These are phyloP conservation scores for Penicillium olsonii DNA, from an alignment of 2,329 filamentous ascomycete genomes.

Conservation along the genomic window DNA sequence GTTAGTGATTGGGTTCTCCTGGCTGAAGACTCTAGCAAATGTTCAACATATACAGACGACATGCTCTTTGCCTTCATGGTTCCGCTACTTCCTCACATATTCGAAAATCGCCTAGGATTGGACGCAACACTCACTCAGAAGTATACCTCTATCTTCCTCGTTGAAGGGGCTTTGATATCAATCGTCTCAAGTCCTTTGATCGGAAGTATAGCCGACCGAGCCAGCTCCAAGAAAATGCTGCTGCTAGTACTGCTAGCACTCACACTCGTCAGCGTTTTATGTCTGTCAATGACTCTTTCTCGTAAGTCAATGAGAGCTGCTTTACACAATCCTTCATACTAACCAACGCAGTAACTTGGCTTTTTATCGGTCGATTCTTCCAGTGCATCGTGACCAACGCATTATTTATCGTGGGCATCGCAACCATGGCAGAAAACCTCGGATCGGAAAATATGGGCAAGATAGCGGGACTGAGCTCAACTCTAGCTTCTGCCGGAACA, in stretches of 20 bases:
- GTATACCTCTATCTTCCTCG: slow-evolving; percentile 19
- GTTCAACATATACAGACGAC: slow-evolving; percentile 14
- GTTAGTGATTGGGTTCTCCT: background rate
- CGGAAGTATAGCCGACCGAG: slow-evolving; percentile 16
- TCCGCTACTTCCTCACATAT: slow-evolving; percentile 19
- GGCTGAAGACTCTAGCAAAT: background rate
- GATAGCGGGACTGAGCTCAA: slow-evolving; percentile 11
- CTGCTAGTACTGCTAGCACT: slow-evolving; percentile 7
- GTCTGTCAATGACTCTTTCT: slow-evolving; percentile 10
- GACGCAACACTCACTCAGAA: slow-evolving; percentile 13
- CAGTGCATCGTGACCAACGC: slow-evolving; percentile 15
- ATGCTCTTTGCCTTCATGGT: slow-evolving; percentile 24
- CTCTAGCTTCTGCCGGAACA: slow-evolving; percentile 17
- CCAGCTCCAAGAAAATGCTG: slow-evolving; percentile 15
- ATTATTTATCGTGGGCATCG: slow-evolving; percentile 15
- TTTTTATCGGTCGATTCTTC: slow-evolving; percentile 17
- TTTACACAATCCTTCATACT: background rate
- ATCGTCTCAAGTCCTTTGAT: slow-evolving; percentile 21
- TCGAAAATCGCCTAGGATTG: slow-evolving; percentile 19
- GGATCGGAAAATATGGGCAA: slow-evolving; percentile 18
- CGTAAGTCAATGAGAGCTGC: too few species aligned
- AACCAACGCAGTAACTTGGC: slow-evolving; percentile 1
- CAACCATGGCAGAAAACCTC: slow-evolving; percentile 16
- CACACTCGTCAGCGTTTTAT: slow-evolving; percentile 12
- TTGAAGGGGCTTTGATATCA: slow-evolving; percentile 22